Evolutionary conservation across 2,329 filamentous ascomycete genomes (phyloP), one percentile per base, ranked within the genome.

Genomic region (Neonectria hederae): DNA sequence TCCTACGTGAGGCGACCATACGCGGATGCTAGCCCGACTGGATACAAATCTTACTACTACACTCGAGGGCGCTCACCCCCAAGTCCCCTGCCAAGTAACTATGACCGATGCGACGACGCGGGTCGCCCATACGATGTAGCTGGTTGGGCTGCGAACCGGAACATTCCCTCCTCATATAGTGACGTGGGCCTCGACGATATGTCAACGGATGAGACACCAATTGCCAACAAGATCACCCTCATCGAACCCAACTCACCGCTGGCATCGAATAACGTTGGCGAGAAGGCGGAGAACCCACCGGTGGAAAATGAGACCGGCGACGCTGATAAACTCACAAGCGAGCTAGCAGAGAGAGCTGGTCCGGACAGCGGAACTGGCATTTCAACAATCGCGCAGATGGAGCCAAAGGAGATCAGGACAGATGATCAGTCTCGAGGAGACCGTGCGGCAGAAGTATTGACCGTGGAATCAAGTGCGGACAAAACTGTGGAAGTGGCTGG

Each of bases 61-160:
- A 79, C 78, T 11, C 79, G 86, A 48, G 86, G 86, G 6, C 81
- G 86, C 30, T 88, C 86, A 24, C 85, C 85, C 1, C 84, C 85
- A 0, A 86, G 84, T 43, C 83, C 83, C 13, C 72, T 82, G 38
- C 82, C 83, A 21, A 83, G 79, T 63, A 79, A 83, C 63, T 75
- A 77, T 56, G 82, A 79, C 51, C 72, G 74, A 51, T 76, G 75
- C 62, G 77, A 78, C 26, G 72, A 76, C 21, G 72, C 75, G 24
- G 68, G 71, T 38, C 65, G 70, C 3, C 60, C 68, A 4, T 72
- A 75, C n/a, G 70, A 74, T 46, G 68, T 74, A n/a, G 74, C 79
- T 21, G 76, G 73, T 1, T 81, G 79, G 77, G 78, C 80, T 17
- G 76, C 78, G 17, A 81, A 79, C 43, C 73, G 72, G 55, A 75